Conservation (phyloP, 2,329 filamentous ascomycete species). For the Fusarium miscanthi region DNA sequence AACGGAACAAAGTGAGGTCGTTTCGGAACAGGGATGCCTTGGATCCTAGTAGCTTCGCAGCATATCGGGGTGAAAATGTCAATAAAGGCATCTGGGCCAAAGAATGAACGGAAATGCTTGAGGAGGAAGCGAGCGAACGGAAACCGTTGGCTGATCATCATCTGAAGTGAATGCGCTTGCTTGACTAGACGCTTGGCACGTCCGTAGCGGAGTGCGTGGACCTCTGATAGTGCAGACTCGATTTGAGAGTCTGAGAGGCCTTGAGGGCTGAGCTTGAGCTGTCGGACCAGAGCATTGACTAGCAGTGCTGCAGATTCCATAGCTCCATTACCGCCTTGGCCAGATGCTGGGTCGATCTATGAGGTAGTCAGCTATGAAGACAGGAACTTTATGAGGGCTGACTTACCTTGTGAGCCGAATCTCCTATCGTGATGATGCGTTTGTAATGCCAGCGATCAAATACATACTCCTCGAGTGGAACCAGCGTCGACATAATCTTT, state of each 20-base stretch:
- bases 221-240: neutral
- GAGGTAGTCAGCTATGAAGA: fast-evolving
- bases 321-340: neutral
- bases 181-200: neutral
- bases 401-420: neutral
- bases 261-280: neutral
- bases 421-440: neutral
- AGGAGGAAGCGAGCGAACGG: neutral
- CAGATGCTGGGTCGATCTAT: neutral
- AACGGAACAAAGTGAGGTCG: neutral
- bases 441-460: neutral
- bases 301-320: neutral
- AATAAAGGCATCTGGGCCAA: neutral
- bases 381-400: fast-evolving
- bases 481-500: neutral
- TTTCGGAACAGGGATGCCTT: neutral
- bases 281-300: neutral
- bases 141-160: neutral
- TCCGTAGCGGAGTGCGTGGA: neutral
- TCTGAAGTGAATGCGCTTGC: neutral
- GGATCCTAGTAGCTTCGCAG: neutral
- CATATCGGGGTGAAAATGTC: neutral
- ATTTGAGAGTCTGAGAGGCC: neutral
- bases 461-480: neutral
- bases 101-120: fast-evolving